Conservation (phyloP, 2,329 filamentous ascomycete genomes). For the Fusarium euwallaceae region DNA sequence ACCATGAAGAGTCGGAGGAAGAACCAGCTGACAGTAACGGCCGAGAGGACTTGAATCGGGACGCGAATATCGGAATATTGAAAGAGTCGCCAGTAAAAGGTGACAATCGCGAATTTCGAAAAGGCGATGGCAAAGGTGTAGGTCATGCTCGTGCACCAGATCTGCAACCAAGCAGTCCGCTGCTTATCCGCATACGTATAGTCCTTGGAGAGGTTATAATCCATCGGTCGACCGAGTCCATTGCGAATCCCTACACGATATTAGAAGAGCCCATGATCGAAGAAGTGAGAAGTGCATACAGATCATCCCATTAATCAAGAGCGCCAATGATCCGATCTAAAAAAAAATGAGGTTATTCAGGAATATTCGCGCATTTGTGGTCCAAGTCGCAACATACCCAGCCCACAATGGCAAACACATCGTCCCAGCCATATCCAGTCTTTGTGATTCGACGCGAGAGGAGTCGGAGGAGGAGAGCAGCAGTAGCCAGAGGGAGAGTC, state of each 20-base stretch:
- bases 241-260: conserved; percentile 17
- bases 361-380: neutral
- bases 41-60: conserved; percentile 46
- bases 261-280: neutral
- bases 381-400: conserved; percentile 27
- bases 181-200: conserved; percentile 28
- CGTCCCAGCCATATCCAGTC: conserved; percentile 40
- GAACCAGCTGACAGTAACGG: conserved; percentile 44
- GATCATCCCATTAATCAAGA: conserved; percentile 33
- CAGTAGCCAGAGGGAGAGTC: conserved; percentile 39
- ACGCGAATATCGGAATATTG: conserved; percentile 45
- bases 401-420: conserved; percentile 37
- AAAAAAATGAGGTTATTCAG: conserved; percentile 2
- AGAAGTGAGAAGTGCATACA: conserved; percentile 16
- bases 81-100: conserved; percentile 50
- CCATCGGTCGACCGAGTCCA: conserved; percentile 37
- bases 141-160: conserved; percentile 46
- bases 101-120: conserved; percentile 48
- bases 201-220: conserved; percentile 26
- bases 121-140: conserved; percentile 48
- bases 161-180: conserved; percentile 36
- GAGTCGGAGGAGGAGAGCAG: conserved; percentile 34
- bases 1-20: conserved; percentile 48
- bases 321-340: conserved; percentile 34
- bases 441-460: conserved; percentile 40